Base-by-base conservation (phyloP, 2,329 filamentous ascomycete genomes). In the Scedosporium boydii region DNA sequence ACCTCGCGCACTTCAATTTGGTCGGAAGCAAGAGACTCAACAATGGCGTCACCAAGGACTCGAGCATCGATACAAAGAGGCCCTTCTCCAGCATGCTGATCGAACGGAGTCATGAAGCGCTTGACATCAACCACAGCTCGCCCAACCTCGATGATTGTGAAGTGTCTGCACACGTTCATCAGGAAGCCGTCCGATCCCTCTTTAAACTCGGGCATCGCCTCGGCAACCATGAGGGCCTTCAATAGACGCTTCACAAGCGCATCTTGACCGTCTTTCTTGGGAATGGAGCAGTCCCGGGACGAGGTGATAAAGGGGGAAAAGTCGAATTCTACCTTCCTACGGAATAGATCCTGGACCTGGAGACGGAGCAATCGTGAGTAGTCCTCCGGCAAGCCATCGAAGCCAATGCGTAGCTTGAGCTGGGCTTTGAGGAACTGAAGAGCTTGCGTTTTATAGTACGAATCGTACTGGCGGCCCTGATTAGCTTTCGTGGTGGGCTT, bases 391-490 rank as follows among this genome's bases (percentile, higher is more conserved):
- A 98, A 79, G 68, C 83, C 88, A 70, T 99, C 95, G 64, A 86
- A 86, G 3, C 95, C 95, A 63, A 99, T 89, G 62, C 93, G 86
- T 38, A 99, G 80, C 77, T 98, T 99, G 60, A 96, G 80, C 69
- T 98, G 93, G 0, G 92, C 84, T 67, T 89, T 91, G 69, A 99
- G 87, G 69, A 98, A 82, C 64, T 92, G 87, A 67, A 97, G 86
- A 0, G 96, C 91, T 74, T 99, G 92, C 70, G 90, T 89, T 77
- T 98, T 98, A 79, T 99, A 96, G 72, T 90, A 95, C 0, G 79
- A 78, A 69, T 98, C 93, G 29, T 78, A 77, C 42, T 89, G 86
- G 67, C 88, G 89, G 63, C 76, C 76, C 63, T 81, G 75, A 5
- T 70, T 62, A 9, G 46, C 60, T 23, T 55, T 62, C 44, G 72